These are phyloP conservation scores for Lathyrus sativus DNA, from an alignment of 306 rosid genomes.

Conservation along the genomic window DNA sequence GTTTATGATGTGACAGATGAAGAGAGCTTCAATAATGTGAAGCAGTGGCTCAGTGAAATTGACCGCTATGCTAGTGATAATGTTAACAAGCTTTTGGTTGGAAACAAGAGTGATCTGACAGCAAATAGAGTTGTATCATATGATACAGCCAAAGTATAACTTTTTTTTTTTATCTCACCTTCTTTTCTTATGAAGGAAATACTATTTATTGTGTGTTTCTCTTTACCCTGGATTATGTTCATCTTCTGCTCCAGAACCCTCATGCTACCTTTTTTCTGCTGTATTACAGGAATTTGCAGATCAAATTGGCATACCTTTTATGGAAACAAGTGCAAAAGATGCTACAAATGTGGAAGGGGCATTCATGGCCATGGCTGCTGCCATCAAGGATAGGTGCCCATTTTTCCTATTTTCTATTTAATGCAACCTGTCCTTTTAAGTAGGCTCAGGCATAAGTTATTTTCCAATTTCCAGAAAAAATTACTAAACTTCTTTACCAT, in stretches of 20 bases:
- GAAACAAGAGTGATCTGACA: conserved; percentile 62
- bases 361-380: conserved; percentile 61
- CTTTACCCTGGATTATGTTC: conserved; percentile 7
- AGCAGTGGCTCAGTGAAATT: conserved; percentile 65
- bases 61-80: conserved; percentile 64
- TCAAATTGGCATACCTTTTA: conserved; percentile 56
- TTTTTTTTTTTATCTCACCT: conserved; percentile 20
- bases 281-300: conserved; percentile 51
- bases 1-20: conserved; percentile 63
- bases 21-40: conserved; percentile 61
- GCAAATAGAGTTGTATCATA: conserved; percentile 55
- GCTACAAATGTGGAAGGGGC: conserved; percentile 60
- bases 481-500: neutral
- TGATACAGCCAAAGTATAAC: conserved; percentile 54
- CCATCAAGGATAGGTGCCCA: conserved; percentile 53
- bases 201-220: conserved; percentile 13
- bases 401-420: conserved; percentile 6
- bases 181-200: conserved; percentile 21
- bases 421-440: conserved; percentile 12
- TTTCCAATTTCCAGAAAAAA: neutral
- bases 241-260: conserved; percentile 22
- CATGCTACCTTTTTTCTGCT: neutral
- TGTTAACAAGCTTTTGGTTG: conserved; percentile 63
- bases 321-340: conserved; percentile 66
- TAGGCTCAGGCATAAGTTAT: neutral